Evolutionary conservation across 306 rosid species (phyloP).

Genomic region (Prunus kanzakura): DNA sequence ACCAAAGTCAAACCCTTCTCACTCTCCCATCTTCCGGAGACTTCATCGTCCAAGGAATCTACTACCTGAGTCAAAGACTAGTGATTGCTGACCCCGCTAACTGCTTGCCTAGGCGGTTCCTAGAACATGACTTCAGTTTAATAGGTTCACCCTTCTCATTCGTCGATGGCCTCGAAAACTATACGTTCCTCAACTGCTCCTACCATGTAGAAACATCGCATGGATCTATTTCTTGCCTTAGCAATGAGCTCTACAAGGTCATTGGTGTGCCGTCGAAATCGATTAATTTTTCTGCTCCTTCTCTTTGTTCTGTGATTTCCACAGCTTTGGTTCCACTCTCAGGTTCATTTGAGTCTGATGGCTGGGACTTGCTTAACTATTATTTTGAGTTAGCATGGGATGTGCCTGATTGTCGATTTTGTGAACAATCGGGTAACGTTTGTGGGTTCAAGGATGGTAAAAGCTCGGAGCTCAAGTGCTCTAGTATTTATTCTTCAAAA

Average conservation of each 20-base stretch:
- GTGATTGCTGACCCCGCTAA: neutral
- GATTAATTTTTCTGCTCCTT: too few species aligned
- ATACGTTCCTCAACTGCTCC: conserved; percentile 41
- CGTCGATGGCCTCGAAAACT: neutral
- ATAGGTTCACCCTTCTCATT: neutral
- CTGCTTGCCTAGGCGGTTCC: conserved; percentile 10
- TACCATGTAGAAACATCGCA: neutral
- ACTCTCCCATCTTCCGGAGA: neutral
- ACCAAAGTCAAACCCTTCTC: neutral
- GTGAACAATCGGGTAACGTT: conserved; percentile 17
- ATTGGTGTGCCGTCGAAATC: neutral
- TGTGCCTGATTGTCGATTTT: conserved; percentile 29
- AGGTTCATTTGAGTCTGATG: neutral
- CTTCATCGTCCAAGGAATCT: conserved; percentile 5
- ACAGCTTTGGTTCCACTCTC: conserved; percentile 27
- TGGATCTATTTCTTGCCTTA: neutral
- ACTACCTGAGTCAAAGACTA: too few species aligned
- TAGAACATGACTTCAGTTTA: neutral
- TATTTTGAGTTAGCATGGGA: conserved; percentile 40
- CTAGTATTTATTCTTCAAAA: too few species aligned
- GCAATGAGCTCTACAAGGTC: neutral
- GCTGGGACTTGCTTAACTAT: neutral
- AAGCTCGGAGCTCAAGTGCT: too few species aligned
- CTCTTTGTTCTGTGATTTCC: conserved; percentile 28
- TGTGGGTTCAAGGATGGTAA: conserved; percentile 20